phyloP scores from a whole-genome alignment of 768 basidiomycete genomes.

The Trametes cingulata region DNA sequence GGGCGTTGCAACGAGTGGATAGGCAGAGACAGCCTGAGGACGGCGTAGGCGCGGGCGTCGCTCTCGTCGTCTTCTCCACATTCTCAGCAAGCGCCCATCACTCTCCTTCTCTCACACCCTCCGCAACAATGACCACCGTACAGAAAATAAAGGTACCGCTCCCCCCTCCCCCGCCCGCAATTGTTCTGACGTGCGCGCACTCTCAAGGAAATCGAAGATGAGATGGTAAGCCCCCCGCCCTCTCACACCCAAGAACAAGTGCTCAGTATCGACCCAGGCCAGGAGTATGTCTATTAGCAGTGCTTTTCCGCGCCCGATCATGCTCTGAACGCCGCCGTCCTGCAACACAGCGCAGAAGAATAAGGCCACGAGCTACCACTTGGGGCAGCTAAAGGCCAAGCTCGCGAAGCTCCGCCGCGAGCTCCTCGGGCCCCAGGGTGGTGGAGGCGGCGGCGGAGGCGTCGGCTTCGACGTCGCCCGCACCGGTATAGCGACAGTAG shows the following conservation, averaged over 20 bases:
- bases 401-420: slow-evolving; percentile 96
- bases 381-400: slow-evolving; percentile 97
- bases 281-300: slow-evolving; percentile 64
- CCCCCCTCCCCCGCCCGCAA: background rate
- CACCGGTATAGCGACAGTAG: slow-evolving; percentile 96
- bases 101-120: slow-evolving; percentile 4
- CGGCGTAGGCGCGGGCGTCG: background rate
- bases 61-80: background rate
- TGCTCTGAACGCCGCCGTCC: slow-evolving; percentile 18
- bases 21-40: background rate
- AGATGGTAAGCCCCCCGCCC: slow-evolving; percentile 67
- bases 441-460: slow-evolving; percentile 87
- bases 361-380: slow-evolving; percentile 94
- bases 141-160: slow-evolving; percentile 80
- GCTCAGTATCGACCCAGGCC: slow-evolving; percentile 53
- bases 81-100: slow-evolving; percentile 2
- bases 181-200: slow-evolving; percentile 4
- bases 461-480: slow-evolving; percentile 97
- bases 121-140: slow-evolving; percentile 73
- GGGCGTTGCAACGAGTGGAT: slow-evolving; percentile 5
- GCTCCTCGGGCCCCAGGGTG: slow-evolving; percentile 73
- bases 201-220: slow-evolving; percentile 89
- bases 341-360: slow-evolving; percentile 83
- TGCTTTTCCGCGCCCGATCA: slow-evolving; percentile 12
- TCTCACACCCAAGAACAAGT: slow-evolving; percentile 5